Percentiles rank a stretch among this genome's conserved stretches.
These are phyloP conservation scores for Candida methanosorbosa DNA, from an alignment of 805 yeast genomes.

Conservation along the genomic window DNA sequence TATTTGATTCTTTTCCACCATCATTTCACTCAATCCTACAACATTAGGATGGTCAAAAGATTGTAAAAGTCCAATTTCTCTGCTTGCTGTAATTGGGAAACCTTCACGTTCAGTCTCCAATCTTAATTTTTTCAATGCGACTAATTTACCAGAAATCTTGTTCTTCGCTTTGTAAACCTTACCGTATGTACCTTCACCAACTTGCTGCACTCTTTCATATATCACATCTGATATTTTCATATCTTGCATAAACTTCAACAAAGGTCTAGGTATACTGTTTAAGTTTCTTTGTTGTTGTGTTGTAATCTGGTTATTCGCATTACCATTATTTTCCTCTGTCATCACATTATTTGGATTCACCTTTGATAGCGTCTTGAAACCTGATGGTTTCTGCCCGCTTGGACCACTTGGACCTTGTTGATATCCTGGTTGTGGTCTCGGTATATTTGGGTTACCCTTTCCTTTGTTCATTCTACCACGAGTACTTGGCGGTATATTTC, in stretches of 20 bases:
- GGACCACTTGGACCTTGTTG: too few relatives aligned
- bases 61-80: constrained; percentile 84
- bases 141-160: constrained; percentile 52
- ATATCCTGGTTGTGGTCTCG: too few relatives aligned
- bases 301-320: neutral
- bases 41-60: constrained; percentile 75
- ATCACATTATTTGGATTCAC: constrained; percentile 11
- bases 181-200: constrained; percentile 99
- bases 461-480: too few relatives aligned
- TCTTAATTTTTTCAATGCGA: constrained; percentile 82
- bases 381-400: neutral
- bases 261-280: too few relatives aligned
- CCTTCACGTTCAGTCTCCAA: constrained; percentile 89
- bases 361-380: constrained; percentile 8
- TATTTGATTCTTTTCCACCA: constrained; percentile 68
- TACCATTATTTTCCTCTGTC: constrained; percentile 6
- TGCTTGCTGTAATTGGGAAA: constrained; percentile 89
- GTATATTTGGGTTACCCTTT: too few relatives aligned
- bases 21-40: constrained; percentile 78
- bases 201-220: constrained; percentile 73
- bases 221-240: constrained; percentile 24
- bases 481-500: too few relatives aligned
- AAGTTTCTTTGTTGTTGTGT: neutral
- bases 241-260: constrained; percentile 15
- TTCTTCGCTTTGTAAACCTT: constrained; percentile 87